These are phyloP conservation scores for Mycena vulgaris DNA, from an alignment of 768 basidiomycete species.

Conservation along the genomic window DNA sequence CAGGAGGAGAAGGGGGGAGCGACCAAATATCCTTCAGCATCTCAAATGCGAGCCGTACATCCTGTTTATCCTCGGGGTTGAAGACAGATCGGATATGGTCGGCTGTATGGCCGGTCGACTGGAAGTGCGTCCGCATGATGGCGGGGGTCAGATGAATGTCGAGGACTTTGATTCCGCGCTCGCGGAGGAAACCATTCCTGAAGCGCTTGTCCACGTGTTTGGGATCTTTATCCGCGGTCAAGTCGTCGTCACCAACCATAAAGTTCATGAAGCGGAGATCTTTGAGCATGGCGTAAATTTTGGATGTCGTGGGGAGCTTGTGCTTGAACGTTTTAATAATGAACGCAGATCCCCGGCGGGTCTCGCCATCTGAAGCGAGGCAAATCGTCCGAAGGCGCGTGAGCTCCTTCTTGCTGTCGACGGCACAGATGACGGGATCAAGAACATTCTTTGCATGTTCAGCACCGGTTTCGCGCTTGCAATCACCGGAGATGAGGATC, in stretches of 20 bases:
- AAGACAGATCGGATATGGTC: conserved; percentile 38
- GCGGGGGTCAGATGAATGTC: conserved; percentile 42
- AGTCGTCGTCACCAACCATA: conserved; percentile 49
- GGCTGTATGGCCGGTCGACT: conserved; percentile 1
- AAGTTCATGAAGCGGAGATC: conserved; percentile 46
- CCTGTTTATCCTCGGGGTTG: conserved; percentile 51
- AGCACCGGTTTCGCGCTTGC: conserved; percentile 42
- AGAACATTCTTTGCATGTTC: conserved; percentile 42
- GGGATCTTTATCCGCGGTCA: conserved; percentile 53
- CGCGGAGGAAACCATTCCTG: conserved; percentile 47
- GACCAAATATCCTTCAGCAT: conserved; percentile 47
- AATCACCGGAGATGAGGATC: conserved; percentile 43
- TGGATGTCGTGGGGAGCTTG: conserved; percentile 37
- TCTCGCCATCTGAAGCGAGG: conserved; percentile 51
- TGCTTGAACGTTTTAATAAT: conserved; percentile 41
- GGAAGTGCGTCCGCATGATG: conserved; percentile 42
- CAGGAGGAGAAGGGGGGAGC: conserved; percentile 26
- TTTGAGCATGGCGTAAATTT: conserved; percentile 43
- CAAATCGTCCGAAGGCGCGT: conserved; percentile 32
- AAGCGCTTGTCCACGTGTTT: conserved; percentile 52
- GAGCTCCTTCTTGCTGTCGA: conserved; percentile 11
- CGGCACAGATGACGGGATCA: conserved; percentile 29
- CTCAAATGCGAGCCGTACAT: conserved; percentile 47
- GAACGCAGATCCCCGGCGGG: conserved; percentile 44
- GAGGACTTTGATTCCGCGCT: conserved; percentile 39